Conservation (phyloP, 2,329 filamentous ascomycete genomes). For the Fusarium nanum region DNA sequence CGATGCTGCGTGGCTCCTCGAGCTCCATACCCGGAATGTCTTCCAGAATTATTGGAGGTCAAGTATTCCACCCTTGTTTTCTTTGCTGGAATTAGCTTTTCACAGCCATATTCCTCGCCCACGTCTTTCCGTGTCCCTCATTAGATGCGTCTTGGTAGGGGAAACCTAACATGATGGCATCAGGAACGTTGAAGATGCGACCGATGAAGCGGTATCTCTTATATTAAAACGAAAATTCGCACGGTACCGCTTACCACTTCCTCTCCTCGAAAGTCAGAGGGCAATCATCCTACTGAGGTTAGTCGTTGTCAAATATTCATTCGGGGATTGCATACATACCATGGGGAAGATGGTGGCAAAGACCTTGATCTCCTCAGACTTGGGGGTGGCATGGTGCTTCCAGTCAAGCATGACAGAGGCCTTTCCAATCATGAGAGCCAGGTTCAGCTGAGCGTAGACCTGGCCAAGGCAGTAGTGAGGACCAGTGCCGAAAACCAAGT, state of each 20-base stretch:
- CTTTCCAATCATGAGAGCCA: conserved; percentile 91
- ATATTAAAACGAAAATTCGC: conserved; percentile 10
- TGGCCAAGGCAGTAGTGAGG: conserved; percentile 98
- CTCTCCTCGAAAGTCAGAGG: conserved; percentile 76
- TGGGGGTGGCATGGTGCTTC: conserved; percentile 85
- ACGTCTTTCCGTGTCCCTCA: conserved; percentile 11
- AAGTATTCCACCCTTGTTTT: background rate
- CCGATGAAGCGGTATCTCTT: conserved; percentile 11
- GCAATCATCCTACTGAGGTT: conserved; percentile 77
- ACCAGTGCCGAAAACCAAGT: conserved; percentile 93
- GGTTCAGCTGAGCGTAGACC: conserved; percentile 87
- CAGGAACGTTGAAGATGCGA: conserved; percentile 4
- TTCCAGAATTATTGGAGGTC: background rate
- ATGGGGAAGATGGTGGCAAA: conserved; percentile 98
- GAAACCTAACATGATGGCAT: background rate
- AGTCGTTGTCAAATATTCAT: conserved; percentile 23
- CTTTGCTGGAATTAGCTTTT: background rate
- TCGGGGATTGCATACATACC: conserved; percentile 65
- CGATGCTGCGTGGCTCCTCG: conserved; percentile 4
- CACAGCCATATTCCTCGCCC: conserved; percentile 13
- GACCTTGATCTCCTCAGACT: conserved; percentile 95
- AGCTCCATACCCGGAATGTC: background rate
- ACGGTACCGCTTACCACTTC: conserved; percentile 55
- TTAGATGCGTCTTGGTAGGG: conserved; percentile 2
- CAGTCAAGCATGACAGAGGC: conserved; percentile 88